Evolutionary conservation across 192 early-diverging fungal species (phyloP).

Genomic region (Obelidium mucronatum): DNA sequence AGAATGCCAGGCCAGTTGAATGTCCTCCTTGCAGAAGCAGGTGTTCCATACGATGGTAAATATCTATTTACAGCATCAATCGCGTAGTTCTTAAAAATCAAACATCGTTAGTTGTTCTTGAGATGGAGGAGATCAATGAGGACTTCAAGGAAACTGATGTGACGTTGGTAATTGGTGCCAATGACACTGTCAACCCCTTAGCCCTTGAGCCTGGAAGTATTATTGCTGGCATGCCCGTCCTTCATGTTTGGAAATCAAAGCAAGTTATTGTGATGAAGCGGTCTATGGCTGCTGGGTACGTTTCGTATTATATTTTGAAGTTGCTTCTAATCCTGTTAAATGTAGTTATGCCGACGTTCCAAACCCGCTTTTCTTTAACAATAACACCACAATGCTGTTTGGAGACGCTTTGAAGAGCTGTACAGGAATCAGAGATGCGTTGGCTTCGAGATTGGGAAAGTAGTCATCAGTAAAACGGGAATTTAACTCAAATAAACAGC

Average conservation of each 20-base stretch:
- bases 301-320: no score
- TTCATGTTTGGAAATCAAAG: constrained; percentile 48
- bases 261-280: constrained; percentile 49
- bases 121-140: constrained; percentile 53
- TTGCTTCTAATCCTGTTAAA: no score
- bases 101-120: constrained; percentile 35
- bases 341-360: constrained; percentile 50
- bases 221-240: constrained; percentile 50
- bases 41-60: constrained; percentile 47
- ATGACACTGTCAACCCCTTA: constrained; percentile 50
- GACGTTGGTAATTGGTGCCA: constrained; percentile 44
- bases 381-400: constrained; percentile 46
- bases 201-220: constrained; percentile 39
- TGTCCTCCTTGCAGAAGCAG: constrained; percentile 45
- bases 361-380: constrained; percentile 46
- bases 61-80: no score
- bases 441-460: constrained; percentile 21
- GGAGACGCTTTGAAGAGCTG: constrained; percentile 47
- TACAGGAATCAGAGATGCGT: constrained; percentile 34
- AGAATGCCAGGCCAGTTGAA: constrained; percentile 51
- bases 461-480: no score
- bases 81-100: neutral
- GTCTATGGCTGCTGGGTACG: constrained; percentile 36
- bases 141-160: constrained; percentile 46
- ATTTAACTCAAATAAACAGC: no score